Evolutionary conservation across 352 stramenopile species (phyloP), one percentile per base, ranked within the genome.

Genomic region (Pythium insidiosum): DNA sequence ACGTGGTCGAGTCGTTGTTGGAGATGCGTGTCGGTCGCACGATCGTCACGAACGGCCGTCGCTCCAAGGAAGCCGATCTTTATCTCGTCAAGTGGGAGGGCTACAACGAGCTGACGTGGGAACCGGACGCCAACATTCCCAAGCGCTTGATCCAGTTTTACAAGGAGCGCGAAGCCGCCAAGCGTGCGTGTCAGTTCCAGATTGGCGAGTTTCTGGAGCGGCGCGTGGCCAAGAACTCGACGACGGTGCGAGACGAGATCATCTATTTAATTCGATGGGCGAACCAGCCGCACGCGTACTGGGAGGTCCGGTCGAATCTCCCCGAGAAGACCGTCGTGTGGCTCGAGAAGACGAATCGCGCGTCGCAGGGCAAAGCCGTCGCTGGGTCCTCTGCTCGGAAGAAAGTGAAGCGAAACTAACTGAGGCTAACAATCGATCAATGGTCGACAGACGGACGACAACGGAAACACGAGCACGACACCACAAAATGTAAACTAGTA

Each of bases 41-140:
- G 12, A 40, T 81, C 18, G 28, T 72, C 21, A 68, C 59, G 19
- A 56, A 60, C 24, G 43, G 48, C 2, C 55, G 59, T 0, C 40
- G 53, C 2, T 25, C 29, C 1, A 88, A 88, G 44, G 75, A 88
- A 37, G 55, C 61, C 6, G 75, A 88, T 43, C 50, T 84, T 30
- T 87, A 76, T 35, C 63, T 89, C 6, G 73, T 87, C 25, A 89
- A 89, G 35, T 89, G 77, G 77, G 73, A 84, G 40, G 66, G 67
- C 28, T 89, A 87, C 56, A 56, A 89, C 25, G 77, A 89, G 47
- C 57, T 89, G 5, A 89, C 77, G 21, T 89, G 77, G 77, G 77
- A 89, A 33, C 73, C 77, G 0, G 67, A 82, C 11, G 43, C 60
- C 6, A 87, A 89, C 40, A 84, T 89, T 37, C 77, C 76, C 5